Evolutionary conservation across 345 rosid genomes (phyloP).

Genomic region (Citrus hindsii): DNA sequence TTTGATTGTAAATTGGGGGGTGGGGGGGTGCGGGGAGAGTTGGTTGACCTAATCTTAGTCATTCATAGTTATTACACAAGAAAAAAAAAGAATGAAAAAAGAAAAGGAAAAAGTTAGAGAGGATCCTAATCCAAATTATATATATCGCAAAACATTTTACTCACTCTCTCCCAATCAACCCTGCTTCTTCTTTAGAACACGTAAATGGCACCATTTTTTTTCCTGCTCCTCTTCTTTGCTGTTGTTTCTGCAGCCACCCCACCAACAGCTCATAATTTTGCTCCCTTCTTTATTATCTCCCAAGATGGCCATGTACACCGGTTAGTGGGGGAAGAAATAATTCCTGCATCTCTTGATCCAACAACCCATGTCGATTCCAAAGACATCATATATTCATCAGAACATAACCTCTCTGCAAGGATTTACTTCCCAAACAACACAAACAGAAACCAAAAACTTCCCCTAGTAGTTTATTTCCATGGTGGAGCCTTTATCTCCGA

Average conservation of each 20-base stretch:
- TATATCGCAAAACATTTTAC: not conserved
- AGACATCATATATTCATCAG: conserved; percentile 27
- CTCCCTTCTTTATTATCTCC: conserved; percentile 32
- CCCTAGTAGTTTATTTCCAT: conserved; percentile 37
- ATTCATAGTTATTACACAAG: too few relatives aligned
- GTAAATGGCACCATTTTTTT: not conserved
- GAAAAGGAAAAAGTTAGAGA: too few relatives aligned
- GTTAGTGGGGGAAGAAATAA: conserved; percentile 21
- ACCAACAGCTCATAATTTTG: conserved; percentile 28
- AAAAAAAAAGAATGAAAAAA: too few relatives aligned
- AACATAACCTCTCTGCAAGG: conserved; percentile 26
- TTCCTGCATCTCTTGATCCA: conserved; percentile 38
- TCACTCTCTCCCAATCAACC: not conserved
- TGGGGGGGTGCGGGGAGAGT: too few relatives aligned
- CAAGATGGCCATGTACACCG: conserved; percentile 57
- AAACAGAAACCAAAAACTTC: conserved; percentile 26
- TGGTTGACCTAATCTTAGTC: too few relatives aligned
- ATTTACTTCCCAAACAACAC: conserved; percentile 32
- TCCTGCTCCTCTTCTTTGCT: not conserved
- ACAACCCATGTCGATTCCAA: conserved; percentile 45
- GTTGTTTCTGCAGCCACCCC: conserved; percentile 16
- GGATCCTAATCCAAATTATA: too few relatives aligned
- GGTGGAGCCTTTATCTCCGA: conserved; percentile 33
- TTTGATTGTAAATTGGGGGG: too few relatives aligned
- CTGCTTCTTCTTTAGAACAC: not conserved